Evolutionary conservation across 805 yeast species (phyloP).

Genomic region (Saturnispora dispora): DNA sequence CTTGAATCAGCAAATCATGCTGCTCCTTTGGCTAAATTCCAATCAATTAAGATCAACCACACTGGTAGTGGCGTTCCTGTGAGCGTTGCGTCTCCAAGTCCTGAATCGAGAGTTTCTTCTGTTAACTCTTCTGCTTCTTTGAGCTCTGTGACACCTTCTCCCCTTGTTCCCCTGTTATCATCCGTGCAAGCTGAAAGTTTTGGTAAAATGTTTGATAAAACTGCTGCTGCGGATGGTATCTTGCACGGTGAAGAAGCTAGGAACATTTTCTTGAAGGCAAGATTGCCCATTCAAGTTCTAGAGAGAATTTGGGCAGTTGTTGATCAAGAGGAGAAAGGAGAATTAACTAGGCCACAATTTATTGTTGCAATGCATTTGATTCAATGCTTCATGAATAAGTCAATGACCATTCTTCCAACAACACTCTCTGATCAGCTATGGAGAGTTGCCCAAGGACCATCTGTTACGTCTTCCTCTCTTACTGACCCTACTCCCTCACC

Average conservation of each 20-base stretch:
- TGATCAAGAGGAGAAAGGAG: conserved; percentile 68
- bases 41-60: conserved; percentile 27
- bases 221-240: conserved; percentile 45
- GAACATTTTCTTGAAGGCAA: conserved; percentile 81
- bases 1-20: conserved; percentile 41
- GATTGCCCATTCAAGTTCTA: conserved; percentile 63
- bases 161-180: conserved; percentile 44
- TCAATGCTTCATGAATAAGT: conserved; percentile 62
- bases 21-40: conserved; percentile 60
- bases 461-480: conserved; percentile 11
- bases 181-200: conserved; percentile 54
- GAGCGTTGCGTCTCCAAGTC: not conserved
- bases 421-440: conserved; percentile 28
- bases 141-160: conserved; percentile 22
- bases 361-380: conserved; percentile 92
- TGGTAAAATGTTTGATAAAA: conserved; percentile 63
- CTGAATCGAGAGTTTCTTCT: conserved; percentile 29
- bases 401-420: conserved; percentile 39
- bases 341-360: conserved; percentile 65
- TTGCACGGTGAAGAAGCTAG: conserved; percentile 76
- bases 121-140: conserved; percentile 23
- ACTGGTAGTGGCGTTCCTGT: conserved; percentile 26
- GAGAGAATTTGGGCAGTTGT: conserved; percentile 87
- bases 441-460: conserved; percentile 20
- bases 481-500: conserved; percentile 14